Evolutionary conservation across 1,284 basidiomycete species (phyloP), one percentile per base, ranked within the genome.

Genomic region (Hypsizygus ulmarius): DNA sequence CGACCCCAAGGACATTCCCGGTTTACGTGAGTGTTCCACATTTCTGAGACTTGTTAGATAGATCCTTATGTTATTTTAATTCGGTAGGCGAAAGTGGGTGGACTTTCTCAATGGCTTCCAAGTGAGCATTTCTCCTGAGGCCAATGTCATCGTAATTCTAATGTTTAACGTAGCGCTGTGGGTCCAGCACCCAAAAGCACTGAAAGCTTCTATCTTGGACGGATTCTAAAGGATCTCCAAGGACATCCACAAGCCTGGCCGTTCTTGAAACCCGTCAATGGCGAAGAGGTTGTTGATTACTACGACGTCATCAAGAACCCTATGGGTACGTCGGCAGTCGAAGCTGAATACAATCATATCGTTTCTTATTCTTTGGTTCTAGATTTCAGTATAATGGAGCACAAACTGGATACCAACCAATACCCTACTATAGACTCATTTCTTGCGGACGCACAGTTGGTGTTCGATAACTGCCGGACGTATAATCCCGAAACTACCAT

Each of bases 371-470:
- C 38, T 30, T 33, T 7, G 19, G 7, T 15, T 11, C 19, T 61
- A 94, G 96, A 99, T 65, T 81, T 99, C 50, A 76, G 77, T 45
- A 97, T 92, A 1, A 97, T 99, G 86, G 90, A 94, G 63, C 80
- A 87, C 65, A 98, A 95, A 66, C 81, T 99, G 21, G 90, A 95
- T 50, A 87, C 79, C 41, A 83, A 82, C 57, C 75, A 84, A 58
- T 99, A 98, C 66, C 68, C 77, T 29, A 80, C 78, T 16, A 72
- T 97, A 33, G 87, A 93, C 47, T 75, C 78, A 37, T 93, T 98
- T 63, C 66, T 89, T 5, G 78, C 77, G 14, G 96, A 99, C 64
- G 86, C 87, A 2, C 81, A 85, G 56, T 73, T 94, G 44, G 82
- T 99, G 47, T 94, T 95, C 64, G 84, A 92, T 61, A 99, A 99